phyloP scores from a whole-genome alignment of 2,329 filamentous ascomycete genomes.

The Fusarium buxicola region DNA sequence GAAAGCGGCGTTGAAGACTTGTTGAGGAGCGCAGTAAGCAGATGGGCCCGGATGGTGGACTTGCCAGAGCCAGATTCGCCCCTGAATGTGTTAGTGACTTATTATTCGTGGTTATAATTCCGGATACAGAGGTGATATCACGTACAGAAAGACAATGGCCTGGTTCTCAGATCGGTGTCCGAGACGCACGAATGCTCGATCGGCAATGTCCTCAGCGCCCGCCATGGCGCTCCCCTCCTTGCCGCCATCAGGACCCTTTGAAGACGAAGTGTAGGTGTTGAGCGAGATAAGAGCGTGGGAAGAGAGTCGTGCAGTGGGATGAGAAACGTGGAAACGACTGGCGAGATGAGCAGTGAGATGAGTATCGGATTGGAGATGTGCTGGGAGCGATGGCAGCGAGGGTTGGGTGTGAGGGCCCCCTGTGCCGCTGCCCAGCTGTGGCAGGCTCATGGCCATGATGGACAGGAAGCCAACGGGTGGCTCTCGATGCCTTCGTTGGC shows the following conservation, averaged over 20 bases:
- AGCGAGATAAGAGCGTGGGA: slow-evolving; percentile 92
- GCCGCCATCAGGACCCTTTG: slow-evolving; percentile 88
- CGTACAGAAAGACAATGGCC: slow-evolving; percentile 89
- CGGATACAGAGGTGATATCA: not conserved
- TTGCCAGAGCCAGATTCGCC: slow-evolving; percentile 97
- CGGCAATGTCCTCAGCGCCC: slow-evolving; percentile 91
- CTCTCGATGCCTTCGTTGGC: slow-evolving; percentile 33
- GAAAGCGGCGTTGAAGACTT: slow-evolving; percentile 94
- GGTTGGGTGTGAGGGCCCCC: slow-evolving; percentile 81
- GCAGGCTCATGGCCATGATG: slow-evolving; percentile 71
- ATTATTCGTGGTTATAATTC: not conserved
- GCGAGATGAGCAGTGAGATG: slow-evolving; percentile 85
- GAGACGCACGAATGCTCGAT: slow-evolving; percentile 84
- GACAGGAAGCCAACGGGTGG: slow-evolving; percentile 50
- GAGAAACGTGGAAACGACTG: slow-evolving; percentile 89
- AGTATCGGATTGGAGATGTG: slow-evolving; percentile 82
- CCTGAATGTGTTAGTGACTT: slow-evolving; percentile 59
- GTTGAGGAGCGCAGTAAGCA: slow-evolving; percentile 85
- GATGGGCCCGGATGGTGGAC: slow-evolving; percentile 90
- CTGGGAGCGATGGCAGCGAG: slow-evolving; percentile 87
- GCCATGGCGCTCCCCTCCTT: slow-evolving; percentile 93
- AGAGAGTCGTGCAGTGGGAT: slow-evolving; percentile 88
- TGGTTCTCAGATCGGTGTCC: slow-evolving; percentile 94
- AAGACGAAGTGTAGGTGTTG: slow-evolving; percentile 93
- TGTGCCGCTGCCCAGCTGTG: slow-evolving; percentile 59